Evolutionary conservation across 2,329 filamentous ascomycete genomes (phyloP).

Genomic region (Penicillium thymicola): DNA sequence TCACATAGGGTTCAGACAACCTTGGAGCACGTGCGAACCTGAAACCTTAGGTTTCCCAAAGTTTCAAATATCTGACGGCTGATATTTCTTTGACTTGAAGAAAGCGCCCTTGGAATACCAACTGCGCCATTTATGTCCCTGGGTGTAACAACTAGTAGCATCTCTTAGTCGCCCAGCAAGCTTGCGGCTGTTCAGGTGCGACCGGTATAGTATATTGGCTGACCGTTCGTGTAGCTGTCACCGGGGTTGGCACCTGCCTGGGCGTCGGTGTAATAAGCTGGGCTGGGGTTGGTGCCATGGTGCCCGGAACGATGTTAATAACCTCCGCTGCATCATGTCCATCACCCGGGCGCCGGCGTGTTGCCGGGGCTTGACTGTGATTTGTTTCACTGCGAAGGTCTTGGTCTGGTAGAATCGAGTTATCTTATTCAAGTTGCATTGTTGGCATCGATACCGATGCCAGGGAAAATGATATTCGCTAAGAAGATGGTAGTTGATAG

Average conservation of each 20-base stretch:
- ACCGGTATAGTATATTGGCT: not conserved
- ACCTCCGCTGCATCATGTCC: not conserved
- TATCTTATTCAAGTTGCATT: not conserved
- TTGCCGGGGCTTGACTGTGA: not conserved
- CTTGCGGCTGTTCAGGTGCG: not conserved
- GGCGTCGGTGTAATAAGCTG: not conserved
- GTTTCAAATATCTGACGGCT: not conserved
- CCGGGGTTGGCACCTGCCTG: no score
- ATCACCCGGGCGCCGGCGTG: not conserved
- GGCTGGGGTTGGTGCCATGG: not conserved
- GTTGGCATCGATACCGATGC: not conserved
- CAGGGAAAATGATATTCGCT: not conserved
- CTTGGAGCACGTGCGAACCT: not conserved
- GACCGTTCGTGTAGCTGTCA: not conserved
- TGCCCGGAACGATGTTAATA: not conserved
- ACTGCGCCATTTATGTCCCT: not conserved
- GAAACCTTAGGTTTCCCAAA: not conserved
- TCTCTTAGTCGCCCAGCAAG: not conserved
- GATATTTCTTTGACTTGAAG: not conserved
- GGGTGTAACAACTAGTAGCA: not conserved
- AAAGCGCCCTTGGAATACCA: no score
- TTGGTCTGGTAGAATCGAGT: not conserved
- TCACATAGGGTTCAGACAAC: not conserved
- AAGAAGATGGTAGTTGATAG: not conserved
- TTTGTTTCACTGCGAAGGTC: not conserved